Conservation (phyloP, 1,284 basidiomycete species). For the Microstroma glucosiphilum region DNA sequence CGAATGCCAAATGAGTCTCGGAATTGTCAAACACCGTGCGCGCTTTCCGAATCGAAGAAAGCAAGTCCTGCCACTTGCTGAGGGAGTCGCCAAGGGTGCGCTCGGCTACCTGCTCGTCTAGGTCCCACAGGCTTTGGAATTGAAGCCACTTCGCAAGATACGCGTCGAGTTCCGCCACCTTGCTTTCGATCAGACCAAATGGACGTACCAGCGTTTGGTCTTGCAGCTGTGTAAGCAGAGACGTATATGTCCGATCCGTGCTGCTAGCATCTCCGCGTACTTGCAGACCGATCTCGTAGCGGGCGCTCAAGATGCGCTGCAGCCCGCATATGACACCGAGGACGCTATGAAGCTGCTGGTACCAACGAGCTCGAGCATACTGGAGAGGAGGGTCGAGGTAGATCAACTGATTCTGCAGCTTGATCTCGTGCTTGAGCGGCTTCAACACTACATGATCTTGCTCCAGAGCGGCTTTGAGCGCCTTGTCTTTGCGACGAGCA, state of each 20-base stretch:
- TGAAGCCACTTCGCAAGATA: slow-evolving; percentile 97
- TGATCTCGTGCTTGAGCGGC: slow-evolving; percentile 72
- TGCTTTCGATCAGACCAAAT: slow-evolving; percentile 78
- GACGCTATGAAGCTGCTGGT: slow-evolving; percentile 74
- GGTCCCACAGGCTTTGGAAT: slow-evolving; percentile 97
- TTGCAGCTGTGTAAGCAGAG: slow-evolving; percentile 68
- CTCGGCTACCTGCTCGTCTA: slow-evolving; percentile 93
- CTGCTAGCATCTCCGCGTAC: slow-evolving; percentile 22
- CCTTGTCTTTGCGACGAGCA: slow-evolving; percentile 1
- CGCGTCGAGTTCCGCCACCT: slow-evolving; percentile 74
- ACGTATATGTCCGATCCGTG: slow-evolving; percentile 59
- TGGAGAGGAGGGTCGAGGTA: slow-evolving; percentile 97
- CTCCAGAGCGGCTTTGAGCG: slow-evolving; percentile 7
- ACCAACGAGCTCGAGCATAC: slow-evolving; percentile 82
- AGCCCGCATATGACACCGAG: slow-evolving; percentile 80
- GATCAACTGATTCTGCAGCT: slow-evolving; percentile 97
- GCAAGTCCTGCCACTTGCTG: slow-evolving; percentile 81
- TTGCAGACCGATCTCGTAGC: slow-evolving; percentile 70
- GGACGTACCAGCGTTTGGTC: slow-evolving; percentile 72
- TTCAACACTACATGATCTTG: slow-evolving; percentile 19
- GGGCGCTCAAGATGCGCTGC: slow-evolving; percentile 79
- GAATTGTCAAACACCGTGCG: slow-evolving; percentile 94
- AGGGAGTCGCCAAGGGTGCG: slow-evolving; percentile 81
- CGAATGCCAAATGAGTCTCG: slow-evolving; percentile 84
- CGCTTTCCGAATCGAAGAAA: slow-evolving; percentile 92